These are phyloP conservation scores for Xylariomycetidae sp. DNA, from an alignment of 2,329 filamentous ascomycete species.

Conservation along the genomic window DNA sequence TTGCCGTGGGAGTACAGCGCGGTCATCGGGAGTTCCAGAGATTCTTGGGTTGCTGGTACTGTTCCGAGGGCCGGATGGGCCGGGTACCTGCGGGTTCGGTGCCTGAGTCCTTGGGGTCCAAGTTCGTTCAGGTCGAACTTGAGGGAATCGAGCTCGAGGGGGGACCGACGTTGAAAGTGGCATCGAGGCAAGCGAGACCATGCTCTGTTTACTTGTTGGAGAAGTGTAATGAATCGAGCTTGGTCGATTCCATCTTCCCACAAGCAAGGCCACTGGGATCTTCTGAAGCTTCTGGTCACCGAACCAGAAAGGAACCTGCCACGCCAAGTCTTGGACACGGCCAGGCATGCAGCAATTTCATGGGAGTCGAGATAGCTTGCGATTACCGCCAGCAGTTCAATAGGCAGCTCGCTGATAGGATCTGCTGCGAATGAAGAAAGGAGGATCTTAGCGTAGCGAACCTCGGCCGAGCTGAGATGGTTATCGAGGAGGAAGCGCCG, in stretches of 20 bases:
- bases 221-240: slow-evolving; percentile 3
- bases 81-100: no score
- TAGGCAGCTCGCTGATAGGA: slow-evolving; percentile 15
- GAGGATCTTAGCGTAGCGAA: slow-evolving; percentile 16
- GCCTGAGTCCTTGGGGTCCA: no score
- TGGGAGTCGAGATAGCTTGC: slow-evolving; percentile 7
- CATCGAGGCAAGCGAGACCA: no score
- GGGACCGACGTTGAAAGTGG: no score
- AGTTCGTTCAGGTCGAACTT: no score
- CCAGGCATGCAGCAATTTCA: slow-evolving; percentile 14
- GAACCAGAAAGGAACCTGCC: slow-evolving; percentile 13
- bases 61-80: no score
- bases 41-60: no score
- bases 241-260: slow-evolving; percentile 1
- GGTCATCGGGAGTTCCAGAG: no score
- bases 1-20: slow-evolving; percentile 17
- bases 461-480: slow-evolving; percentile 10
- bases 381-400: slow-evolving; percentile 16
- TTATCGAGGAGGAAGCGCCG: slow-evolving; percentile 9
- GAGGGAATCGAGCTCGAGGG: no score
- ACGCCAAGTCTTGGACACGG: slow-evolving; percentile 20
- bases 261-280: slow-evolving; percentile 13
- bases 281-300: slow-evolving; percentile 8
- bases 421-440: slow-evolving; percentile 9
- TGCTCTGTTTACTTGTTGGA: slow-evolving; percentile 3